phyloP scores from a whole-genome alignment of 108 stramenopile genomes.

The Pseudonitzschia pungens region DNA sequence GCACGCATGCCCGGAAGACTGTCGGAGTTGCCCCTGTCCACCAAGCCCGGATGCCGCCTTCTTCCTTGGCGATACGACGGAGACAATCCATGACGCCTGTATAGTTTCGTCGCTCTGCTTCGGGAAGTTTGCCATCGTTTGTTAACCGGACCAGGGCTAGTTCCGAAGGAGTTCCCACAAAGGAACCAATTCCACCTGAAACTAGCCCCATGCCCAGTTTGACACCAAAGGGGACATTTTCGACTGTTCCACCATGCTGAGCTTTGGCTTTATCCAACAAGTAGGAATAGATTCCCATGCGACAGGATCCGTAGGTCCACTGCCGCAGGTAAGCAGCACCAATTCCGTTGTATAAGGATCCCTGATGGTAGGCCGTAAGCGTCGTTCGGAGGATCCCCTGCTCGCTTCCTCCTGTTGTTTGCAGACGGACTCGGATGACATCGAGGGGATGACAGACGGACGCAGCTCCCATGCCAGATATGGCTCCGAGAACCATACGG shows the following conservation, averaged over 20 bases:
- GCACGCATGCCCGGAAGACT: constrained; percentile 55
- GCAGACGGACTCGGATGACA: constrained; percentile 72
- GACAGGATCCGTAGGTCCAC: constrained; percentile 72
- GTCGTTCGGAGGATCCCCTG: constrained; percentile 33
- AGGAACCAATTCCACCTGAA: constrained; percentile 68
- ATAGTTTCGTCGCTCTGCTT: constrained; percentile 56
- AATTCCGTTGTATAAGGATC: constrained; percentile 64
- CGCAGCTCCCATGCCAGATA: constrained; percentile 69
- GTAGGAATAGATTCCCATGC: constrained; percentile 71
- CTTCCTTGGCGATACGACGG: constrained; percentile 56
- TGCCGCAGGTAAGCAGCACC: constrained; percentile 70
- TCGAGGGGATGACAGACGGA: constrained; percentile 71
- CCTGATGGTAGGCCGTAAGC: constrained; percentile 31
- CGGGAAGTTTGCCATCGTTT: constrained; percentile 65
- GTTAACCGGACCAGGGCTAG: constrained; percentile 69
- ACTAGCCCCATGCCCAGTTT: constrained; percentile 66
- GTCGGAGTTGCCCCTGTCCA: constrained; percentile 70
- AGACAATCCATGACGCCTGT: constrained; percentile 63
- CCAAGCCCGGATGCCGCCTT: constrained; percentile 40
- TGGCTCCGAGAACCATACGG: constrained; percentile 62
- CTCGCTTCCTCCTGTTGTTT: constrained; percentile 43
- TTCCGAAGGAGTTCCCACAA: constrained; percentile 71
- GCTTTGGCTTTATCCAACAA: constrained; percentile 61
- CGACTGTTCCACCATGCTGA: constrained; percentile 53
- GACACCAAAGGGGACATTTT: constrained; percentile 50